These are phyloP conservation scores for Starmerella gropengiesseri DNA, from an alignment of 805 yeast species.

Conservation along the genomic window DNA sequence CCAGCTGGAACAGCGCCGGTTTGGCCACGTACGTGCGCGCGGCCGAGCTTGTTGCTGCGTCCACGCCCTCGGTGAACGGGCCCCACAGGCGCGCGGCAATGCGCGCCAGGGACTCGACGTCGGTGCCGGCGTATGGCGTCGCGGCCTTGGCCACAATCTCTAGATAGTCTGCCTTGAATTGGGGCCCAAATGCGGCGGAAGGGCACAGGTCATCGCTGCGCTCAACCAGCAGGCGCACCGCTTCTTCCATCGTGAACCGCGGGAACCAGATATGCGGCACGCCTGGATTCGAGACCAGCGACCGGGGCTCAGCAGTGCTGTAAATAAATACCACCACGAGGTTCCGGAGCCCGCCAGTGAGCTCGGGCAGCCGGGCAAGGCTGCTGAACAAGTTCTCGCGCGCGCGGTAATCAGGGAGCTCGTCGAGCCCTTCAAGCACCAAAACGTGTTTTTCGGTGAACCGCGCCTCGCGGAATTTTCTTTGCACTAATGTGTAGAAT, in stretches of 20 bases:
- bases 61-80: constrained; percentile 25
- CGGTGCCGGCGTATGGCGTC: constrained; percentile 39
- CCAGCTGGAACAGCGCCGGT: constrained; percentile 24
- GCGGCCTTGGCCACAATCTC: constrained; percentile 37
- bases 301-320: constrained; percentile 36
- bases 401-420: constrained; percentile 33
- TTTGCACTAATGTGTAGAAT: constrained; percentile 34
- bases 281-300: constrained; percentile 31
- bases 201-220: constrained; percentile 1
- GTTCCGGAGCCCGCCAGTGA: constrained; percentile 30
- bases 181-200: not conserved
- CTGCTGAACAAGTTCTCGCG: constrained; percentile 34
- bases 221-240: constrained; percentile 28
- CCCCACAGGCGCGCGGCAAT: constrained; percentile 28
- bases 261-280: constrained; percentile 39
- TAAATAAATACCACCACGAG: constrained; percentile 36
- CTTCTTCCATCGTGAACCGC: constrained; percentile 35
- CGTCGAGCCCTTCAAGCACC: constrained; percentile 43
- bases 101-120: constrained; percentile 27
- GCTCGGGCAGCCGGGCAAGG: constrained; percentile 36
- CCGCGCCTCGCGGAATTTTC: constrained; percentile 28
- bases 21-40: constrained; percentile 23
- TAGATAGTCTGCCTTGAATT: constrained; percentile 36
- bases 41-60: constrained; percentile 7
- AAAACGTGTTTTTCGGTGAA: constrained; percentile 36